Evolutionary conservation across 1,139 yeast genomes (phyloP).

Genomic region (Saccharomycopsis hybrid): DNA sequence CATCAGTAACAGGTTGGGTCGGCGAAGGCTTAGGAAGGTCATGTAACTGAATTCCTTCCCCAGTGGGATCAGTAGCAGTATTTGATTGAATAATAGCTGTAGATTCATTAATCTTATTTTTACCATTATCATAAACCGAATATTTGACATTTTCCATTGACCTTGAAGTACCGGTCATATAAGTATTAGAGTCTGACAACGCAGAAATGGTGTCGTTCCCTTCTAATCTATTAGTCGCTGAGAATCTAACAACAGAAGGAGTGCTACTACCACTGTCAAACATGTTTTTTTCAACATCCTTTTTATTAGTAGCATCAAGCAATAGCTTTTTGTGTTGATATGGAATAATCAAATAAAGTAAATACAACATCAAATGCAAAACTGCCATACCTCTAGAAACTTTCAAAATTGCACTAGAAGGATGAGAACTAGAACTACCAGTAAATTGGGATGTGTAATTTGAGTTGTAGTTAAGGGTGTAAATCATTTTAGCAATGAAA

Average conservation of each 20-base stretch:
- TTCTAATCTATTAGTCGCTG: slow-evolving; percentile 12
- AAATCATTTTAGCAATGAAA: slow-evolving; percentile 13
- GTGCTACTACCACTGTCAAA: neutral
- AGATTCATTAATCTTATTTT: neutral
- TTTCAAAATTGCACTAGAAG: slow-evolving; percentile 11
- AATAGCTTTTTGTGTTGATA: slow-evolving; percentile 12
- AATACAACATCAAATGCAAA: slow-evolving; percentile 15
- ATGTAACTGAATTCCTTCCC: too few species aligned
- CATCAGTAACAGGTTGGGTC: neutral
- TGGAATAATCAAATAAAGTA: slow-evolving; percentile 17
- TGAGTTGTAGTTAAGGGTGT: slow-evolving; percentile 11
- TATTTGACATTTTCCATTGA: too few species aligned
- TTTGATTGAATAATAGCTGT: neutral
- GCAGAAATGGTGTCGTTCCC: neutral
- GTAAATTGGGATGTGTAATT: slow-evolving; percentile 3
- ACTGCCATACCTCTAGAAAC: slow-evolving; percentile 17
- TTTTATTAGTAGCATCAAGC: neutral
- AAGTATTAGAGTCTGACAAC: neutral
- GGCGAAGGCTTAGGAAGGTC: neutral
- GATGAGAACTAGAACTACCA: slow-evolving; percentile 5
- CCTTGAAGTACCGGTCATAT: neutral
- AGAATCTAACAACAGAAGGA: slow-evolving; percentile 8
- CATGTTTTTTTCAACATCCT: neutral
- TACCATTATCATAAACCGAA: too few species aligned
- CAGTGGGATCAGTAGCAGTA: neutral